phyloP scores from a whole-genome alignment of 257 asterid species.

The Solanum etuberosum region DNA sequence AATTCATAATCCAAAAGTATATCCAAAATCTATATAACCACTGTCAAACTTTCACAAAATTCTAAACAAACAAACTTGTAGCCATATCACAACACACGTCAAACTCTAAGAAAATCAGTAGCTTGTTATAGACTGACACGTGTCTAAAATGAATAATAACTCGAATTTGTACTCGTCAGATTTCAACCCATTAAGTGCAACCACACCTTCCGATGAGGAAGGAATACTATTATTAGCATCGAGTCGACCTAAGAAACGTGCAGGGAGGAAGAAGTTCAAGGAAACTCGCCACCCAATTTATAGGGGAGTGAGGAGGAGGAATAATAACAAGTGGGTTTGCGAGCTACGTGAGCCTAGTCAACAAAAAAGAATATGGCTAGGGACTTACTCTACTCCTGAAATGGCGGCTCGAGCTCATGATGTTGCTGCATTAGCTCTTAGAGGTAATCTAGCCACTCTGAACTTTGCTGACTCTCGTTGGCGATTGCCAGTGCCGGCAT shows the following conservation, averaged over 20 bases:
- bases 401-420: constrained; percentile 65
- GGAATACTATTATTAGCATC: constrained; percentile 1
- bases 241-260: constrained; percentile 7
- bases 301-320: constrained; percentile 22
- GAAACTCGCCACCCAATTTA: constrained; percentile 18
- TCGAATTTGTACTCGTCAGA: not conserved
- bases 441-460: constrained; percentile 38
- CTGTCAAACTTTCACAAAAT: not conserved
- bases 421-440: constrained; percentile 23
- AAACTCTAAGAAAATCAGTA: not conserved
- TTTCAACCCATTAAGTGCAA: not conserved
- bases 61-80: not conserved
- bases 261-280: not conserved
- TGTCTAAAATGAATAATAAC: not conserved
- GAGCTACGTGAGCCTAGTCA: constrained; percentile 43
- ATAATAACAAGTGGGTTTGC: constrained; percentile 26
- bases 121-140: not conserved
- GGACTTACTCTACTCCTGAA: constrained; percentile 62
- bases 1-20: not conserved
- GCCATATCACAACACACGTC: not conserved
- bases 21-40: not conserved
- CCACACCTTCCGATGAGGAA: not conserved
- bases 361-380: constrained; percentile 61
- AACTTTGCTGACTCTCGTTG: constrained; percentile 58
- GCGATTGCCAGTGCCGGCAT: constrained; percentile 33